Base-by-base conservation (phyloP, 139 green algal species). In the Chlamydomonas urium region DNA sequence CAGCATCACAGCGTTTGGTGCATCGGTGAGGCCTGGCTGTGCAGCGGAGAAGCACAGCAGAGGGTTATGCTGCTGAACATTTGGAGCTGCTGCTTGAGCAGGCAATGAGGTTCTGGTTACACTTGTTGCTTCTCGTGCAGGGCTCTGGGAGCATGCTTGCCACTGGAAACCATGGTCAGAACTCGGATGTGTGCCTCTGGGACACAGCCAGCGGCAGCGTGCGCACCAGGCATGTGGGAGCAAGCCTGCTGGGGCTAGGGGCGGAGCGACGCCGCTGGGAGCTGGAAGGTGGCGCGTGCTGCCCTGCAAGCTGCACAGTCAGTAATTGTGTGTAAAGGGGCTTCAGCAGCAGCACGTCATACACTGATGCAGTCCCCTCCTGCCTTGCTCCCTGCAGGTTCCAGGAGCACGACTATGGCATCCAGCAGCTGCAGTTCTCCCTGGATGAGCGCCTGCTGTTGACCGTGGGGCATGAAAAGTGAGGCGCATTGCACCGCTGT, bases 161-260 rank as follows among this genome's bases (percentile, higher is more conserved):
- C 21, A 80, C 58, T 10, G 83, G 77, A 0, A 62, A 80, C 48
- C 28, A 38, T 0, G 83, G 83, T 23, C n/a, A 14, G 8, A 84
- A 85, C 48, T 56, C 71, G 10, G 83, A 88, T 53, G 83, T 88
- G 26, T 33, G 86, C 2, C 4, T 86, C 1, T 88, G 83, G 83
- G 80, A 87, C 57, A 28, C 63, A 26, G 38, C 66, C 19, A 42
- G 26, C 56, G 34, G 37, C 4, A 47, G 34, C 23, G 57, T 42
- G 21, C 32, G 42, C 5, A 8, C 24, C 17, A 28, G 42, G 23
- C 6, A 4, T 19, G 32, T 47, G 24, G 4, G n/a, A n/a, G n/a
- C n/a, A n/a, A n/a, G n/a, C n/a, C n/a, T n/a, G n/a, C n/a, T n/a
- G n/a, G n/a, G n/a, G n/a, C n/a, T n/a, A n/a, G n/a, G n/a, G n/a